A percentile compares a stretch with the other conserved stretches of the same genome.
Evolutionary conservation across 176 grass and related monocot species (phyloP).

Genomic region (Phragmites australis): DNA sequence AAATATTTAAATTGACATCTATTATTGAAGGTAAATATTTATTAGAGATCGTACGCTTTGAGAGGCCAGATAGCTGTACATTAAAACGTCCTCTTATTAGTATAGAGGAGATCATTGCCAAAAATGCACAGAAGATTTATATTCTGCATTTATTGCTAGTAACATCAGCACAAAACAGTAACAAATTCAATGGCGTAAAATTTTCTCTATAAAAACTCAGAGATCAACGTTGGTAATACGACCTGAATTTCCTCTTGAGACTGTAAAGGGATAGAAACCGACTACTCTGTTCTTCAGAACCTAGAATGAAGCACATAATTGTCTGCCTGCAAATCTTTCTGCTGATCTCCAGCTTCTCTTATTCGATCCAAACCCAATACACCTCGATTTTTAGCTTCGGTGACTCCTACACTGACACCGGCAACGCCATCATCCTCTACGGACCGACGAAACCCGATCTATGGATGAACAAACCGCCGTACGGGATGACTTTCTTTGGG

Average conservation of each 20-base stretch:
- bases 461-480: conserved; percentile 35
- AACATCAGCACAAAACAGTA: neutral
- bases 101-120: neutral
- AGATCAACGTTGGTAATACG: neutral
- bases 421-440: conserved; percentile 46
- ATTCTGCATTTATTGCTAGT: neutral
- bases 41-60: no score
- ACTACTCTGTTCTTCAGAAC: neutral
- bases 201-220: neutral
- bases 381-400: conserved; percentile 60
- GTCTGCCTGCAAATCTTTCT: conserved; percentile 21
- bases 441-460: conserved; percentile 18
- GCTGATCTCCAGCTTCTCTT: conserved; percentile 7
- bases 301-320: neutral
- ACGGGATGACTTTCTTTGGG: conserved; percentile 35
- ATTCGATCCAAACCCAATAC: conserved; percentile 32
- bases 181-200: neutral
- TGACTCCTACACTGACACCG: conserved; percentile 60
- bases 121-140: neutral
- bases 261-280: neutral
- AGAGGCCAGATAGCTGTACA: no score
- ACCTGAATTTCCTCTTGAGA: neutral
- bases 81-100: no score
- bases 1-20: no score
- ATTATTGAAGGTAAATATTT: neutral